These are phyloP conservation scores for Stellera chamaejasme DNA, from an alignment of 345 rosid genomes.

Conservation along the genomic window DNA sequence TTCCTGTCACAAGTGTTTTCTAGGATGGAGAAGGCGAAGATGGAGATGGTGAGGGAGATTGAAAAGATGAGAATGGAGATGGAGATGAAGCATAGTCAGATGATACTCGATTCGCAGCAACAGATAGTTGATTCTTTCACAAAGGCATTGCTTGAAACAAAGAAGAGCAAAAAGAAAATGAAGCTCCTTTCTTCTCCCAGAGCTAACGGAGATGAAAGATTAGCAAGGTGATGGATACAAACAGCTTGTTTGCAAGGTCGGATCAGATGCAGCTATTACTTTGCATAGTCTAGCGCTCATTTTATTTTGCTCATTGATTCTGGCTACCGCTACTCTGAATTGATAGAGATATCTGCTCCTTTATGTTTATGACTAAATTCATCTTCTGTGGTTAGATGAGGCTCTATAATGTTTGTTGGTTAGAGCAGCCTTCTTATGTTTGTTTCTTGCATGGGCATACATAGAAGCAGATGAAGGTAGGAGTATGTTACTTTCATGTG, in stretches of 20 bases:
- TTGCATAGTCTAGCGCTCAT: no score
- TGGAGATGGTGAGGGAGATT: constrained; percentile 64
- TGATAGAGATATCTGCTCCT: no score
- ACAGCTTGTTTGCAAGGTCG: neutral
- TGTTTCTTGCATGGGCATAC: no score
- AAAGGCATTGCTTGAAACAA: constrained; percentile 31
- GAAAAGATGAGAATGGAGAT: constrained; percentile 63
- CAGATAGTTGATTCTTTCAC: constrained; percentile 41
- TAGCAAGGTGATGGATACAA: constrained; percentile 11
- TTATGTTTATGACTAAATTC: no score
- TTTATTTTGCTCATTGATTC: no score
- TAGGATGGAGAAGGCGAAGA: constrained; percentile 61
- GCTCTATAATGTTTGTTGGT: no score
- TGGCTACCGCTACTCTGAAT: no score
- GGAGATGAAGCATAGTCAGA: constrained; percentile 59
- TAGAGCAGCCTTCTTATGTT: no score
- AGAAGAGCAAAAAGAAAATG: constrained; percentile 28
- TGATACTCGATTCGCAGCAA: constrained; percentile 59
- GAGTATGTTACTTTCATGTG: no score
- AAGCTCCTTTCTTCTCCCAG: constrained; percentile 13
- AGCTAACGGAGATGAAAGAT: constrained; percentile 13
- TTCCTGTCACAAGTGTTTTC: constrained; percentile 44
- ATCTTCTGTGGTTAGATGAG: no score
- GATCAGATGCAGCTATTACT: no score
- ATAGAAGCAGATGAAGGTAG: no score